phyloP scores from a whole-genome alignment of 768 basidiomycete species.

The Termitomyces sp. region DNA sequence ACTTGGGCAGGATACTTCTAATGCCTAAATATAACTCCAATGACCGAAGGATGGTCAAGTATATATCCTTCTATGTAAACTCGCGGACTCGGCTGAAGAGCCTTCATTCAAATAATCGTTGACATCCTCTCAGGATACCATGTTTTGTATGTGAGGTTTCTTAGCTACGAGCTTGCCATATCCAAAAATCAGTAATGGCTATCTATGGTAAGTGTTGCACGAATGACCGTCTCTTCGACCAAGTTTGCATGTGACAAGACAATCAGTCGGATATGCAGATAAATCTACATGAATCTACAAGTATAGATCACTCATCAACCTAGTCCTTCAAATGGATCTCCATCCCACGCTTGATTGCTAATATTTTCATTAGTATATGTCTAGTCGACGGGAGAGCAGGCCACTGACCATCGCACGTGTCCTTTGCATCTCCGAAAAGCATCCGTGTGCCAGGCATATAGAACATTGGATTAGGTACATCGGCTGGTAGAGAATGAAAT shows the following conservation, averaged over 20 bases:
- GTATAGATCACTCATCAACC: background rate
- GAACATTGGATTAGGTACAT: slow-evolving; percentile 93
- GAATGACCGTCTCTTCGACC: too few relatives aligned
- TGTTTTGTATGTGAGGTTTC: too few relatives aligned
- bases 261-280: background rate
- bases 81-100: background rate
- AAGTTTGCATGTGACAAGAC: too few relatives aligned
- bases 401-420: slow-evolving; percentile 75
- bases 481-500: slow-evolving; percentile 44
- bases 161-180: too few relatives aligned
- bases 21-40: background rate
- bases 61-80: background rate
- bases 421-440: slow-evolving; percentile 91
- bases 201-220: too few relatives aligned
- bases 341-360: slow-evolving; percentile 18
- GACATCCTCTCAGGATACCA: too few relatives aligned
- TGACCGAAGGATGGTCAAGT: background rate
- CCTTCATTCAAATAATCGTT: background rate
- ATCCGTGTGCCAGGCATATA: slow-evolving; percentile 89
- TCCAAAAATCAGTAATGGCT: too few relatives aligned
- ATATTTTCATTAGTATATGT: background rate
- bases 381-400: background rate
- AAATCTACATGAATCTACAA: background rate
- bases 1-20: background rate
- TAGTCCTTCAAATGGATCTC: slow-evolving; percentile 15